Conservation (phyloP, 768 basidiomycete genomes). For the Cystofilobasidium ferigula region DNA sequence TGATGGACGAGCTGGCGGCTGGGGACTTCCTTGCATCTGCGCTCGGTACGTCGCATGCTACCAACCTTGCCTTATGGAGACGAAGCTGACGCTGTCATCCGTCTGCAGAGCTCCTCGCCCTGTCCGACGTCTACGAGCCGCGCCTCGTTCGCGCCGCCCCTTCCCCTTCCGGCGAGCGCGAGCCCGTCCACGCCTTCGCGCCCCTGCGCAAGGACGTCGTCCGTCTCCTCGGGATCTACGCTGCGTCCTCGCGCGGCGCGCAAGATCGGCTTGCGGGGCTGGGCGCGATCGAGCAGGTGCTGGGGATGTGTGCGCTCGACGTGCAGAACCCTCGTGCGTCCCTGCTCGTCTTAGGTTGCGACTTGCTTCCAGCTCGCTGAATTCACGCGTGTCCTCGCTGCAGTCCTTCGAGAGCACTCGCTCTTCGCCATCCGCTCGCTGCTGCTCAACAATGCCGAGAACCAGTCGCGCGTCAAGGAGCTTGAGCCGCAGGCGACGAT, state of each 20-base stretch:
- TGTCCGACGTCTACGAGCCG: conserved; percentile 72
- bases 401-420: conserved; percentile 85
- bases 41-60: conserved; percentile 48
- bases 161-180: background rate
- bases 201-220: conserved; percentile 83
- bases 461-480: conserved; percentile 47
- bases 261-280: conserved; percentile 63
- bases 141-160: conserved; percentile 50
- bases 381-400: background rate
- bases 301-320: conserved; percentile 82
- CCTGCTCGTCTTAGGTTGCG: background rate
- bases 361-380: background rate
- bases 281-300: conserved; percentile 66
- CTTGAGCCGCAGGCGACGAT: conserved; percentile 44
- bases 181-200: conserved; percentile 48
- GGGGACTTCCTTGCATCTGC: conserved; percentile 48
- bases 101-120: conserved; percentile 54
- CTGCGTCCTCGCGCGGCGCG: conserved; percentile 51
- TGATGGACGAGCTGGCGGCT: conserved; percentile 27
- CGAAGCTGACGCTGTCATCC: background rate
- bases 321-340: conserved; percentile 83
- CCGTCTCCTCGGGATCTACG: conserved; percentile 69
- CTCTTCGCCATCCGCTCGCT: conserved; percentile 72
- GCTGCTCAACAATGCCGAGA: conserved; percentile 62
- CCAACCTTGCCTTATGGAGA: background rate